Conservation (phyloP, 148 eudicot genomes). For the Hydrangea macrophylla region DNA sequence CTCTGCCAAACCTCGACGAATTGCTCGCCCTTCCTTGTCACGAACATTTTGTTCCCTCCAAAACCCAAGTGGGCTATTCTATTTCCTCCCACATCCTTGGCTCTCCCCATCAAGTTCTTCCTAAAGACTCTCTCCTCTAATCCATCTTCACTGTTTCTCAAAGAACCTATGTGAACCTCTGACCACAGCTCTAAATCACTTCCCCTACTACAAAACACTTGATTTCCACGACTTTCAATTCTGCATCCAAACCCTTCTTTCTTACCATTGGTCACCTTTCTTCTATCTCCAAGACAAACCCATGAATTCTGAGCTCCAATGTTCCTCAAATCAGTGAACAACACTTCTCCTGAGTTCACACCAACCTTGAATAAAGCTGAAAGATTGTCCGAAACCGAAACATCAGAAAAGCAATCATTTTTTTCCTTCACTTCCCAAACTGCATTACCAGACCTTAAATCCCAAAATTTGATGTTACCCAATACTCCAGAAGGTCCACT, state of each 20-base stretch:
- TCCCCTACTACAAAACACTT: conserved; percentile 66
- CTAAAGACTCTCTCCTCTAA: conserved; percentile 53
- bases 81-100: conserved; percentile 58
- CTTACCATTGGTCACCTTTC: conserved; percentile 49
- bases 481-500: conserved; percentile 83
- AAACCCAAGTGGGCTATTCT: conserved; percentile 58
- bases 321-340: conserved; percentile 61
- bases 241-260: conserved; percentile 79
- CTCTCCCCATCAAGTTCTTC: conserved; percentile 74
- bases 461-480: conserved; percentile 85
- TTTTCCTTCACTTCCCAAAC: conserved; percentile 78
- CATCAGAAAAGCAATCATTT: conserved; percentile 82
- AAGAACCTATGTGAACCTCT: conserved; percentile 43
- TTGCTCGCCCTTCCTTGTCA: conserved; percentile 79
- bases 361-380: conserved; percentile 78
- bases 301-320: conserved; percentile 45
- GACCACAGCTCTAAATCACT: conserved; percentile 83
- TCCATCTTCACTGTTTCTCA: conserved; percentile 21
- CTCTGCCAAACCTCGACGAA: conserved; percentile 86
- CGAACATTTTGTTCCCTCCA: conserved; percentile 93
- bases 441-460: conserved; percentile 67
- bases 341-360: conserved; percentile 80
- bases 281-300: conserved; percentile 69
- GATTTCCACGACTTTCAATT: conserved; percentile 66
- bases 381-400: conserved; percentile 47